phyloP scores from a whole-genome alignment of 1,284 basidiomycete genomes.

The Pseudozyma thailandica region DNA sequence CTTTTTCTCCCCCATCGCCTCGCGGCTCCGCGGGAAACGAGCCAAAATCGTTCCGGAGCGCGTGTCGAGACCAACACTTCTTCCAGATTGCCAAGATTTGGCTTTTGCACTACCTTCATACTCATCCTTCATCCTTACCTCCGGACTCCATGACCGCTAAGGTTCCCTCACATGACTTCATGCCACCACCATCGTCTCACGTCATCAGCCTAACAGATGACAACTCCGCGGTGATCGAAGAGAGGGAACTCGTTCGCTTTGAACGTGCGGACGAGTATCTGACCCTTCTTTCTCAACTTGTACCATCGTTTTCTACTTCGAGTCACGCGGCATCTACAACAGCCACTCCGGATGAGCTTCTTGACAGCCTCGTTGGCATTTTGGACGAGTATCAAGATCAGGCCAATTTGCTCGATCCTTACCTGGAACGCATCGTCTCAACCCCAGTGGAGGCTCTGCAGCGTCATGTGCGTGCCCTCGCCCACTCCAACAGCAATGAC shows the following conservation, averaged over 20 bases:
- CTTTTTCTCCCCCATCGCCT: slow-evolving; percentile 3
- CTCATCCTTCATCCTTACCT: neutral
- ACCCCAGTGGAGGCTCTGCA: slow-evolving; percentile 75
- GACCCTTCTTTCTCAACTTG: slow-evolving; percentile 22
- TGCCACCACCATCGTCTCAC: neutral
- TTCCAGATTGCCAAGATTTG: neutral
- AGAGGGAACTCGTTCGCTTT: slow-evolving; percentile 54
- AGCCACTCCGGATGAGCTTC: slow-evolving; percentile 8
- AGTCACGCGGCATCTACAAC: slow-evolving; percentile 1
- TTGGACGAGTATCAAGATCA: slow-evolving; percentile 87
- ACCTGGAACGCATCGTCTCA: slow-evolving; percentile 81
- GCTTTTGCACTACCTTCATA: neutral
- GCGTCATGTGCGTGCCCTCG: slow-evolving; percentile 21
- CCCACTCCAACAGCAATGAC: neutral
- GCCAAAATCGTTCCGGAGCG: too few relatives aligned
- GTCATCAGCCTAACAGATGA: slow-evolving; percentile 13
- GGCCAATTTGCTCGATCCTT: slow-evolving; percentile 93
- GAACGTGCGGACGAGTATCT: slow-evolving; percentile 47
- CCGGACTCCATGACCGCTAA: neutral
- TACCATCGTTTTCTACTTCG: slow-evolving; percentile 1
- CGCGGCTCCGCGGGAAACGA: slow-evolving; percentile 18
- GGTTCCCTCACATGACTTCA: slow-evolving; percentile 2
- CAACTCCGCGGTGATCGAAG: slow-evolving; percentile 21
- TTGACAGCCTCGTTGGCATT: slow-evolving; percentile 20
- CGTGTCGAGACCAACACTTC: slow-evolving; percentile 17